These are phyloP conservation scores for Andrographis paniculata DNA, from an alignment of 305 asterid species.

Conservation along the genomic window DNA sequence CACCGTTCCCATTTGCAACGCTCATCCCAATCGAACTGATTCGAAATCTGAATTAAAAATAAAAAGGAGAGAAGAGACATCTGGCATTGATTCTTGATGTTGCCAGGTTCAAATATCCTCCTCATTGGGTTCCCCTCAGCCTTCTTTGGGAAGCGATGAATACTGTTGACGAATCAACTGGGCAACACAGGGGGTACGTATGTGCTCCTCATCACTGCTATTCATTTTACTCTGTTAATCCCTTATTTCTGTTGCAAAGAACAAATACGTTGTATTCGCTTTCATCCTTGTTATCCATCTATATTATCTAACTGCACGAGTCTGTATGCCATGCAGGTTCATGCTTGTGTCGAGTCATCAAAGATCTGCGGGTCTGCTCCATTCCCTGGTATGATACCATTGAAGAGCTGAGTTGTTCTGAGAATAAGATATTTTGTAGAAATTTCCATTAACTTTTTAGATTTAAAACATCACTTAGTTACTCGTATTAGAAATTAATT, in stretches of 20 bases:
- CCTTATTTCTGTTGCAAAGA: neutral
- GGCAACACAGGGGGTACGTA: constrained; percentile 88
- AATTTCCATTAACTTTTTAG: too few relatives aligned
- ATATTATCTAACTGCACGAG: too few relatives aligned
- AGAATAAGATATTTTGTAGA: too few relatives aligned
- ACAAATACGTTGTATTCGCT: neutral
- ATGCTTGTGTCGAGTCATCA: constrained; percentile 85
- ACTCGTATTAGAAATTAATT: neutral
- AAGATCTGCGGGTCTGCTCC: constrained; percentile 69
- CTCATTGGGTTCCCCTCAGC: constrained; percentile 93
- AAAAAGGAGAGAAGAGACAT: too few relatives aligned
- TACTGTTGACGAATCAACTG: constrained; percentile 87
- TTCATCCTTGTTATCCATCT: neutral
- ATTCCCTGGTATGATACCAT: constrained; percentile 66
- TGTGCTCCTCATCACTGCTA: neutral
- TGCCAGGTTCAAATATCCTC: constrained; percentile 98
- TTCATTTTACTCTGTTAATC: neutral
- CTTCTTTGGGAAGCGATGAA: constrained; percentile 99
- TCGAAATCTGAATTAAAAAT: too few relatives aligned
- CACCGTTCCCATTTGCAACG: too few relatives aligned
- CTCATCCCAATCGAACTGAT: too few relatives aligned
- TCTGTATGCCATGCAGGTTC: constrained; percentile 57
- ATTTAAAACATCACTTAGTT: too few relatives aligned
- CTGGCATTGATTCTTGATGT: constrained; percentile 96
- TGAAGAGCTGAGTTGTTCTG: neutral